Evolutionary conservation across 768 basidiomycete species (phyloP).

Genomic region (Amanita thiersii): DNA sequence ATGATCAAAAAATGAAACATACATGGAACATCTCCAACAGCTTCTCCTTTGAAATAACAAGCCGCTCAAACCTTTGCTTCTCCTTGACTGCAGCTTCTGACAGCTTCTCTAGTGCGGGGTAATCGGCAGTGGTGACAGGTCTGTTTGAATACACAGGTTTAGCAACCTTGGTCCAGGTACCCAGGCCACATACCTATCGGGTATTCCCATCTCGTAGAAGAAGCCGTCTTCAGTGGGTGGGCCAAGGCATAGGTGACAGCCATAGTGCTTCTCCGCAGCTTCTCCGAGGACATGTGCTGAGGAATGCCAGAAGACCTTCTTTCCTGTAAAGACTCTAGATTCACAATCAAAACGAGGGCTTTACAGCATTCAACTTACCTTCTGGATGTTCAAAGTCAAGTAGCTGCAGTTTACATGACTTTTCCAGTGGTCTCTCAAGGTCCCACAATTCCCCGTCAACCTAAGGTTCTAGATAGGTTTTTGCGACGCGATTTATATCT

Average conservation of each 20-base stretch:
- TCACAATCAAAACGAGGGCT: background rate
- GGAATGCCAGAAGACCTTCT: conserved; percentile 99
- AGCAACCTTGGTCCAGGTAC: background rate
- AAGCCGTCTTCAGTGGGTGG: conserved; percentile 98
- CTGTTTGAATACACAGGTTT: conserved; percentile 25
- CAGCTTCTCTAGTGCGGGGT: conserved; percentile 82
- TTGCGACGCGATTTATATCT: background rate
- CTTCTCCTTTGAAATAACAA: conserved; percentile 91
- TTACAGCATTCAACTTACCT: conserved; percentile 32
- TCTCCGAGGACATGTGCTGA: conserved; percentile 98
- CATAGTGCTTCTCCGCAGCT: conserved; percentile 92
- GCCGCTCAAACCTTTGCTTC: conserved; percentile 93
- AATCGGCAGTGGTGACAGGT: conserved; percentile 74
- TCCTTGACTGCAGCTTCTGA: conserved; percentile 88
- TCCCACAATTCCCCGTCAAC: conserved; percentile 90
- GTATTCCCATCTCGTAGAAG: conserved; percentile 98
- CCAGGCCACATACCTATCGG: conserved; percentile 48
- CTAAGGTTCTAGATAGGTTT: conserved; percentile 25
- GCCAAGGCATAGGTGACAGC: conserved; percentile 93
- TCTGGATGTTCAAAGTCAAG: conserved; percentile 91
- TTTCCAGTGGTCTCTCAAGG: conserved; percentile 89
- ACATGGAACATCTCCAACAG: conserved; percentile 95
- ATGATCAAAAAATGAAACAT: conserved; percentile 17
- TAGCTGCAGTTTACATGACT: conserved; percentile 69
- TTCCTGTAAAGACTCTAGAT: conserved; percentile 40